phyloP scores from a whole-genome alignment of 164 flowering plant genomes.

The Umbellularia californica region DNA sequence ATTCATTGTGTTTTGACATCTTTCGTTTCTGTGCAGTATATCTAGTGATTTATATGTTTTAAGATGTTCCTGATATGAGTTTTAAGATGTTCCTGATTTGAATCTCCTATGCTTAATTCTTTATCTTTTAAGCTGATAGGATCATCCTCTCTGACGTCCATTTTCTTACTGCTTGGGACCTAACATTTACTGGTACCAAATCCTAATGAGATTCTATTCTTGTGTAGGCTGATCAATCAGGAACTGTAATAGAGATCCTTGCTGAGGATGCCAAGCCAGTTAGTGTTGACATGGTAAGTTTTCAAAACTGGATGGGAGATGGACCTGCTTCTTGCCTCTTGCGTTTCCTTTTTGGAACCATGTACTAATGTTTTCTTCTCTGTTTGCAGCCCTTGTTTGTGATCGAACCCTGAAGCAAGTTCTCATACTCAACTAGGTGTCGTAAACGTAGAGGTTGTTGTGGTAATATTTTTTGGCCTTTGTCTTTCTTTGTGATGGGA shows the following conservation, averaged over 20 bases:
- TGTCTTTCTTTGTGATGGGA: neutral
- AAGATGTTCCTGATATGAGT: neutral
- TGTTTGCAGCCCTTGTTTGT: slow-evolving; percentile 24
- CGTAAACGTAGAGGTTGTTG: neutral
- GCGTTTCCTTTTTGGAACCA: neutral
- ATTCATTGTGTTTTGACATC: neutral
- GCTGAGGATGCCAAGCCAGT: slow-evolving; percentile 56
- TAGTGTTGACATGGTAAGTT: slow-evolving; percentile 50
- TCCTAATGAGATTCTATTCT: neutral
- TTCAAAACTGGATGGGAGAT: neutral
- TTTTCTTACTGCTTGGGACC: neutral
- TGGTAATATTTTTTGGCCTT: neutral
- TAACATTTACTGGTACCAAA: neutral
- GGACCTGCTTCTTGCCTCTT: neutral
- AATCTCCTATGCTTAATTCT: neutral
- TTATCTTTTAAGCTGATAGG: neutral
- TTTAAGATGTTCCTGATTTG: neutral
- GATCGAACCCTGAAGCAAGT: slow-evolving; percentile 16
- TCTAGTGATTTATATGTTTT: neutral
- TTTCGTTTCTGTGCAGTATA: neutral
- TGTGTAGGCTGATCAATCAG: slow-evolving; percentile 51
- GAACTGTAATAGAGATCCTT: slow-evolving; percentile 45
- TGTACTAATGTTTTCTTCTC: neutral
- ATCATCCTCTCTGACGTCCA: neutral
- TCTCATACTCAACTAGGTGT: neutral